These are phyloP conservation scores for Entonaema liquescens DNA, from an alignment of 495 filamentous ascomycete species.

Conservation along the genomic window DNA sequence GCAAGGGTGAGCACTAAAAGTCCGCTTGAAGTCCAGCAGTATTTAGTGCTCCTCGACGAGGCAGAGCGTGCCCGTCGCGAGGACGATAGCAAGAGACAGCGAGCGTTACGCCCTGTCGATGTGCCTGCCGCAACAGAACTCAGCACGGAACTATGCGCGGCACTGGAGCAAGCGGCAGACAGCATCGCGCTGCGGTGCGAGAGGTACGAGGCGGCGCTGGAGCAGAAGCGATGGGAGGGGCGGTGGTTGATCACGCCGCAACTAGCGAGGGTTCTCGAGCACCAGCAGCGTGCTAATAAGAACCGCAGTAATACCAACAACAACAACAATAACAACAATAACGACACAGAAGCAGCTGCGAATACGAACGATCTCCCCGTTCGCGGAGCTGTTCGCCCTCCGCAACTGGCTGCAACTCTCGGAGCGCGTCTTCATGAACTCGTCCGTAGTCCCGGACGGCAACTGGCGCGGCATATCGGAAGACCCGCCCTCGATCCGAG, in stretches of 20 bases:
- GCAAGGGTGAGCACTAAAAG: constrained; percentile 73
- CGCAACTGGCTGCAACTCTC: constrained; percentile 72
- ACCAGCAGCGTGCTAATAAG: constrained; percentile 49
- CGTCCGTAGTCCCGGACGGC: constrained; percentile 59
- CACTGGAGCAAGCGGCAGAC: constrained; percentile 75
- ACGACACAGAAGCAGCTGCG: too few species aligned
- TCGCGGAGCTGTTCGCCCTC: constrained; percentile 64
- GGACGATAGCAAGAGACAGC: constrained; percentile 33
- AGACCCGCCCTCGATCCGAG: constrained; percentile 70
- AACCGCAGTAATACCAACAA: not conserved
- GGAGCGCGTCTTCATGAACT: constrained; percentile 80
- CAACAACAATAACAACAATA: constrained; percentile 33
- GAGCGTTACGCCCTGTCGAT: constrained; percentile 51
- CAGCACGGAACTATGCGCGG: constrained; percentile 66
- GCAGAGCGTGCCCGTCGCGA: constrained; percentile 47
- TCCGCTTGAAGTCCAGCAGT: constrained; percentile 75
- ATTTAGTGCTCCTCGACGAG: constrained; percentile 67
- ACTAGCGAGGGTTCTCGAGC: constrained; percentile 52
- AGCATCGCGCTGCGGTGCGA: constrained; percentile 66
- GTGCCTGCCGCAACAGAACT: constrained; percentile 80
- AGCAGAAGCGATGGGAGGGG: constrained; percentile 59
- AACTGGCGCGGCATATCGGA: constrained; percentile 70
- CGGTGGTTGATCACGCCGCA: constrained; percentile 59
- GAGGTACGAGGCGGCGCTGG: constrained; percentile 60
- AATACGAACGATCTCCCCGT: constrained; percentile 53